These are phyloP conservation scores for Hsuehochloa calcarea DNA, from an alignment of 176 grass and related monocot genomes.

Conservation along the genomic window DNA sequence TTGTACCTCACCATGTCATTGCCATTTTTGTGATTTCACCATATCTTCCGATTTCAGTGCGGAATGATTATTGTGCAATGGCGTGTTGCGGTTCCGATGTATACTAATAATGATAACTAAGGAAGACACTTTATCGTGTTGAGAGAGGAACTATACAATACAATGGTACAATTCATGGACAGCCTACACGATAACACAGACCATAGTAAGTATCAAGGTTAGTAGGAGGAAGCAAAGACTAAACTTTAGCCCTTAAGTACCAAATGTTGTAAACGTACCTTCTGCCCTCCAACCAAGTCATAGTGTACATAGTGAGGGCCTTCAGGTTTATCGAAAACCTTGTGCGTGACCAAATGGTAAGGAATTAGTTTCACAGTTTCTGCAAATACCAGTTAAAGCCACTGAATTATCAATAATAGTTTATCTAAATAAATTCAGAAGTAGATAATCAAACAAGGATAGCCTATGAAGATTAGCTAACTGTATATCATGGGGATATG, in stretches of 20 bases:
- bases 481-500: no score
- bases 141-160: conserved; percentile 80
- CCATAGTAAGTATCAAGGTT: conserved; percentile 8
- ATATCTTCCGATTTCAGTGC: background rate
- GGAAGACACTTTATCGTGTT: conserved; percentile 39
- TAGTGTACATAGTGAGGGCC: conserved; percentile 95
- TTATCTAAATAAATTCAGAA: background rate
- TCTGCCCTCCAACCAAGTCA: conserved; percentile 82
- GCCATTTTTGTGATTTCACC: background rate
- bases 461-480: background rate
- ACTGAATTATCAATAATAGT: background rate
- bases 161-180: conserved; percentile 90
- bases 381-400: conserved; percentile 47
- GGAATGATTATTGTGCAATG: background rate
- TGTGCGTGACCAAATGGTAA: conserved; percentile 67
- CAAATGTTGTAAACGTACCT: conserved; percentile 46
- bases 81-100: background rate
- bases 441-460: background rate
- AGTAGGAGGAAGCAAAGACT: conserved; percentile 1
- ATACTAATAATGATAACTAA: background rate
- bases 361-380: conserved; percentile 87
- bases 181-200: conserved; percentile 54
- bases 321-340: conserved; percentile 60
- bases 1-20: background rate
- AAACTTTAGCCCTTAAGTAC: background rate